Evolutionary conservation across 306 rosid genomes (phyloP).

Genomic region (Rosa rugosa): DNA sequence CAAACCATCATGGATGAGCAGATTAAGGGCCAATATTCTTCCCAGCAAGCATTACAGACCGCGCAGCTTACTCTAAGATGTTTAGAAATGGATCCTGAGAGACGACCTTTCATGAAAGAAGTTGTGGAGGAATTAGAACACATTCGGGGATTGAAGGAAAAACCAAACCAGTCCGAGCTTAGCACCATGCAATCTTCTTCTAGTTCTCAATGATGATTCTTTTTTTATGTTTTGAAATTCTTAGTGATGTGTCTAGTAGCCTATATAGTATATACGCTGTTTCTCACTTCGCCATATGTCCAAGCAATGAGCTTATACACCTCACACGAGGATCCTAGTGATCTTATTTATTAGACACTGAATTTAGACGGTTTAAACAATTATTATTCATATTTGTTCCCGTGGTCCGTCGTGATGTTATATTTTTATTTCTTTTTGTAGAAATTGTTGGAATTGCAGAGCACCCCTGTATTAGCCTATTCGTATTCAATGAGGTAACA

Average conservation of each 20-base stretch:
- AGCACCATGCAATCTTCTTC: constrained; percentile 4
- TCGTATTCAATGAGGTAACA: too few species aligned
- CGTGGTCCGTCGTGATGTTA: too few species aligned
- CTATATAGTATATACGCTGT: background rate
- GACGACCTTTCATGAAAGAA: constrained; percentile 76
- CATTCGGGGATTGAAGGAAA: constrained; percentile 39
- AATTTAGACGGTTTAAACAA: too few species aligned
- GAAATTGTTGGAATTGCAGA: too few species aligned
- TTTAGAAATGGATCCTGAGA: constrained; percentile 47
- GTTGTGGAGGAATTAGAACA: constrained; percentile 54
- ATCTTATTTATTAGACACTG: too few species aligned
- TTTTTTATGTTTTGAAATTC: too few species aligned
- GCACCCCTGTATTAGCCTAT: too few species aligned
- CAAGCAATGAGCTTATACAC: too few species aligned
- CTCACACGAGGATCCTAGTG: too few species aligned
- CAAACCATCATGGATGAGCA: constrained; percentile 48
- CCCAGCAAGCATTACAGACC: constrained; percentile 43
- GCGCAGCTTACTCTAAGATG: constrained; percentile 59
- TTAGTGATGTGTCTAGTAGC: too few species aligned
- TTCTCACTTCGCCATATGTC: background rate
- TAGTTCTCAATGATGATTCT: background rate
- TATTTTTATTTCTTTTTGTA: too few species aligned
- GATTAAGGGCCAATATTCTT: constrained; percentile 67
- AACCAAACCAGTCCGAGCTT: constrained; percentile 26
- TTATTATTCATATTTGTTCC: too few species aligned